phyloP scores from a whole-genome alignment of 148 eudicot species.

The Limonium bicolor region DNA sequence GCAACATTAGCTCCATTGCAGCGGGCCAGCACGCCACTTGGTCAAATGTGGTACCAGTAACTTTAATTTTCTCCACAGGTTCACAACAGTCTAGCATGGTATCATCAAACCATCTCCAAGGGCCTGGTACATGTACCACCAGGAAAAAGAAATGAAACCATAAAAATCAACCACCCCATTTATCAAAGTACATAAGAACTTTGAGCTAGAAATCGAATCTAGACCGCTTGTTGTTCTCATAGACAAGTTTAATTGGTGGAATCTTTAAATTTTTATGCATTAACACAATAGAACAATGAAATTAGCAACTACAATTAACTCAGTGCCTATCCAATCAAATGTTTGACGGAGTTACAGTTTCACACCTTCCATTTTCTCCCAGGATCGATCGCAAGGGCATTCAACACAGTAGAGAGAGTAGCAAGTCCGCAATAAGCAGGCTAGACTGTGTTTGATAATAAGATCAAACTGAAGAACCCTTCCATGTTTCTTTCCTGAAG shows the following conservation, averaged over 20 bases:
- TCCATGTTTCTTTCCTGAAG: slow-evolving; percentile 59
- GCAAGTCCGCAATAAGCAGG: slow-evolving; percentile 99
- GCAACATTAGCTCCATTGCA: slow-evolving; percentile 79
- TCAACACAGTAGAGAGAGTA: slow-evolving; percentile 79
- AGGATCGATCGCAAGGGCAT: slow-evolving; percentile 92
- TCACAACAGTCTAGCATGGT: slow-evolving; percentile 90
- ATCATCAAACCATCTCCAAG: slow-evolving; percentile 99
- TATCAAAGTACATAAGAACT: not conserved
- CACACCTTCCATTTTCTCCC: slow-evolving; percentile 98
- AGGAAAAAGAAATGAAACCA: not conserved
- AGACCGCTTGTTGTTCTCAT: not conserved
- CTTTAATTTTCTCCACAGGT: slow-evolving; percentile 81
- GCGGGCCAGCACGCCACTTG: slow-evolving; percentile 69
- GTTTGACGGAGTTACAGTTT: not conserved
- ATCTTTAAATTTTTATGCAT: not conserved
- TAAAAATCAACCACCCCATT: not conserved
- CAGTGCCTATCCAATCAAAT: not conserved
- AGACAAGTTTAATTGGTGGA: not conserved
- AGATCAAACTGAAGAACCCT: slow-evolving; percentile 82
- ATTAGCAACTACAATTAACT: not conserved
- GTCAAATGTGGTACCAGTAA: slow-evolving; percentile 68
- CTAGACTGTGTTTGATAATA: slow-evolving; percentile 91
- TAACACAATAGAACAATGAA: not conserved
- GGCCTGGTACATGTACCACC: slow-evolving; percentile 30
- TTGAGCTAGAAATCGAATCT: not conserved